phyloP scores from a whole-genome alignment of 768 basidiomycete species.

The Nidularia pulvinata region DNA sequence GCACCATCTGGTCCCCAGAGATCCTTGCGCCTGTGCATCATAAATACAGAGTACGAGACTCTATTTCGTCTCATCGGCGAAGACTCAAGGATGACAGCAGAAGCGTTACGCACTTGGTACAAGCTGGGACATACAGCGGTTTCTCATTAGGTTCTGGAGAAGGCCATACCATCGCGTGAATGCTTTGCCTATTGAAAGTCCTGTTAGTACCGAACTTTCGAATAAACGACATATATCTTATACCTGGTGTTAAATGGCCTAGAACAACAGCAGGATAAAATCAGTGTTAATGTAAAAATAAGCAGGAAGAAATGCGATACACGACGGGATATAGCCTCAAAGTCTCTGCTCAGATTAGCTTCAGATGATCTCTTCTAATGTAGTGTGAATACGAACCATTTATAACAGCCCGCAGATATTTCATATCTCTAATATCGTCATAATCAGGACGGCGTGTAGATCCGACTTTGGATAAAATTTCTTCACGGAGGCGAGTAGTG shows the following conservation, averaged over 20 bases:
- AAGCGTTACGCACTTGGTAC: constrained; percentile 13
- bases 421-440: neutral
- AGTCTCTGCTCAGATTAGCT: neutral
- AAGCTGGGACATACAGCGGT: constrained; percentile 31
- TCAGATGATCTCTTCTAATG: neutral
- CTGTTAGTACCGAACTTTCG: neutral
- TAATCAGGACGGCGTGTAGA: neutral
- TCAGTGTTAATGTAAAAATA: too few relatives aligned
- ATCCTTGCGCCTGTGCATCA: constrained; percentile 36
- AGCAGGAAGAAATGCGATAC: neutral
- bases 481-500: neutral
- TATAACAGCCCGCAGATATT: constrained; percentile 1
- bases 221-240: neutral
- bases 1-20: constrained; percentile 48
- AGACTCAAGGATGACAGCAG: neutral
- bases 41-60: constrained; percentile 24
- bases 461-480: neutral
- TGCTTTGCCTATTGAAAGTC: constrained; percentile 3
- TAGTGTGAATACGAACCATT: neutral
- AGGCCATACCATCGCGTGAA: constrained; percentile 27
- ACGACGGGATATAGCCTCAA: neutral
- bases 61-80: neutral
- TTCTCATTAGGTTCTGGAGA: constrained; percentile 20
- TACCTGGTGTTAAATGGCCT: neutral
- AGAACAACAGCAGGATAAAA: too few relatives aligned